Evolutionary conservation across 1,284 basidiomycete species (phyloP), one percentile per base, ranked within the genome.

Genomic region (Ustilago esculenta): DNA sequence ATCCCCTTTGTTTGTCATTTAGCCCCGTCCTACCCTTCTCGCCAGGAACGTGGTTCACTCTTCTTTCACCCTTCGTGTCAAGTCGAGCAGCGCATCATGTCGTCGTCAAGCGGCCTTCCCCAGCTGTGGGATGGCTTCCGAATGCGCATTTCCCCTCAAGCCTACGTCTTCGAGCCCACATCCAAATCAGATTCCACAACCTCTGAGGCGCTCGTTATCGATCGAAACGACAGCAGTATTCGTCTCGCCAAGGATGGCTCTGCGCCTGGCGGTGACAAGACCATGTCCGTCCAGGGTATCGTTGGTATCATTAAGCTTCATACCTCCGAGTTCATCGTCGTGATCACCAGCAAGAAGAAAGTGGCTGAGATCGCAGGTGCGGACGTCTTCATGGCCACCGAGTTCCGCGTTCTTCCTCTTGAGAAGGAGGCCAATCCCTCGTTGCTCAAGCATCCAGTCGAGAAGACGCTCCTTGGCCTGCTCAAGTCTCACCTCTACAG

Each of bases 371-470:
- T 98, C 52, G 88, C 94, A 83, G 88, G 90, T 3, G 88, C 94
- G 72, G 89, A 93, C 54, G 85, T 98, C 75, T 98, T 90, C 84
- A 88, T 90, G 49, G 92, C 93, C 14, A 91, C 91, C 29, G 92
- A 94, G 79, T 98, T 94, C 83, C 90, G 94, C 55, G 88, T 98
- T 51, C 88, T 96, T 24, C 94, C 95, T 10, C 84, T 98, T 30
- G 84, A 84, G 21, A 76, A 89, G 85, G 81, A 88, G 42, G 88
- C 89, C 17, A 86, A 88, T 8, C 86, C 88, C 41, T 86, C 86
- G 54, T 87, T 80, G 41, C 90, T 20, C 83, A 85, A 66, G 25
- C 89, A 95, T 79, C 90, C 92, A 0, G 89, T 94, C 24, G 95
- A 98, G 84, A 88, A 89, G 30, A 91, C 94, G 80, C 85, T 98